Evolutionary conservation across 495 filamentous ascomycete species (phyloP), one percentile per base, ranked within the genome.

Genomic region (Neurospora sp.): DNA sequence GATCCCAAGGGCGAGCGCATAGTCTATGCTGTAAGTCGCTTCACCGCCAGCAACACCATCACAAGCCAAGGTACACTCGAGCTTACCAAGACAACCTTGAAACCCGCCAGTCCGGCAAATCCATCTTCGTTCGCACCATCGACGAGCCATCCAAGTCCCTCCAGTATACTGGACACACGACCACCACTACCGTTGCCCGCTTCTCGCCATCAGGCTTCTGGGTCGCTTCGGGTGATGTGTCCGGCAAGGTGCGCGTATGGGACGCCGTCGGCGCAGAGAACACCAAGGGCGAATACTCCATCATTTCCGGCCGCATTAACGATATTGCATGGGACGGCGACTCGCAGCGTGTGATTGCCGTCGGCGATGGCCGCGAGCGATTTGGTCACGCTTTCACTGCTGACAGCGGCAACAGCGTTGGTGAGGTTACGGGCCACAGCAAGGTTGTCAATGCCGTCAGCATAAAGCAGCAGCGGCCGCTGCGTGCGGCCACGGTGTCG

Each of bases 241-340:
- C 90, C 3, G 96, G 96, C 69, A 88, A 86, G 61, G 93, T 98
- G 46, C 86, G 92, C 70, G 92, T 99, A 12, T 99, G 96, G 96
- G 94, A 98, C 78, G 85, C 87, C 69, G 83, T 86, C 44, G 90
- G 89, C 74, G 89, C 86, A 42, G 87, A 88, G 71, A 89, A 88
- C 73, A 91, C 88, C 65, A 91, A 91, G 81, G 90, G 94, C 71
- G 96, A 98, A 80, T 98, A 97, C 81, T 88, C 89, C 74, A 97
- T 98, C 80, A 93, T 98, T 75, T 94, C 93, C 70, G 96, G 96
- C 40, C 91, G 93, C 68, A 97, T 99, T 80, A 96, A 96, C 79
- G 96, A 98, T 79, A 85, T 99, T 69, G 94, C 95, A 12, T 99
- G 96, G 94, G 96, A 98, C 80, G 96, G 95, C 68, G 96, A 99